Evolutionary conservation across 2,329 filamentous ascomycete species (phyloP), one percentile per base, ranked within the genome.

Genomic region (Penicillium nordicum): DNA sequence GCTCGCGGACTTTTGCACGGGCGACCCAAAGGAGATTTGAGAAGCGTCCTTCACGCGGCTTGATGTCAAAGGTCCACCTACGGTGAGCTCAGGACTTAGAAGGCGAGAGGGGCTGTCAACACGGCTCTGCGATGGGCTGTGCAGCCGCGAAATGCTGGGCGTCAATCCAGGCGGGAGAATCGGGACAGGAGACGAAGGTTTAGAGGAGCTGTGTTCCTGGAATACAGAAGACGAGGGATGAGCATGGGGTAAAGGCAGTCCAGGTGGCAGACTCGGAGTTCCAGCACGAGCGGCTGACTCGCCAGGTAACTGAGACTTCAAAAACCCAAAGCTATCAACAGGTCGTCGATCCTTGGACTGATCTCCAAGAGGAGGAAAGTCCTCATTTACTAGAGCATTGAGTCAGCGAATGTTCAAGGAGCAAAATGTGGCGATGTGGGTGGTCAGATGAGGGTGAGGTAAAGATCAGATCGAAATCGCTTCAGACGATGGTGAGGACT

Each of bases 341-440:
- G 72, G 57, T 18, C 68, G 64, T 18, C 65, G 70, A 44, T 74
- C 72, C n/a, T 73, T 74, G n/a, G 67, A 50, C 12, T 71, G 65
- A 9, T 66, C 62, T n/a, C 70, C 76, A 23, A 80, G 68, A 46
- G 77, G 78, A 29, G 78, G 77, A 45, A 80, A 80, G 16, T 80
- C 76, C 63, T 77, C 73, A 47, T 78, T 72, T 59, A 77, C 77
- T 73, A 70, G 66, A 65, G 58, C 57, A 56, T 30, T 37, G 50
- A 32, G 65, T 74, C 63, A 76, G 72, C 67, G 59, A 50, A 41
- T 42, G 41, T 60, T 23, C 37, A n/a, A 25, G 23, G 56, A 59
- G 50, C 57, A 60, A 49, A 36, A 42, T 38, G 36, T 57, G 43
- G 48, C 48, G 38, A 44, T 45, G 59, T 45, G 42, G 55, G 57